Conservation (phyloP, 83 land plant species). For the Picea mariana region DNA sequence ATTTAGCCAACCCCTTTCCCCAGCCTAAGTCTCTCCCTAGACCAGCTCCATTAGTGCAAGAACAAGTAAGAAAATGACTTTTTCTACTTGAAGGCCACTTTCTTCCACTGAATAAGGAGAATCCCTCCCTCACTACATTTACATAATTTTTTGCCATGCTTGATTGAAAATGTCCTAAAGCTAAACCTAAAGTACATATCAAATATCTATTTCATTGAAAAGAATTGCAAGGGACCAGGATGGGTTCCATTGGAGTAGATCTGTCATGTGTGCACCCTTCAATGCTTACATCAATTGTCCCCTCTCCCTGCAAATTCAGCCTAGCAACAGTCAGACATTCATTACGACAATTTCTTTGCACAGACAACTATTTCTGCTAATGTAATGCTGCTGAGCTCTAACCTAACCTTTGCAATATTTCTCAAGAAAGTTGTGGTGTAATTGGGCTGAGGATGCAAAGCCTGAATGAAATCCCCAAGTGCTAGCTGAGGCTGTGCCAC, state of each 20-base stretch:
- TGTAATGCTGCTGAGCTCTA: neutral
- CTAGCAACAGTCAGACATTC: neutral
- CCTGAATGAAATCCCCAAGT: constrained; percentile 60
- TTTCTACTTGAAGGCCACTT: too few relatives aligned
- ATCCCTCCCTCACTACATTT: too few relatives aligned
- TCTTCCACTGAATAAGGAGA: too few relatives aligned
- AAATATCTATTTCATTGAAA: neutral
- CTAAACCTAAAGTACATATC: too few relatives aligned
- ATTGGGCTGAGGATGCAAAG: constrained; percentile 59
- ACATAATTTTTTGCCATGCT: too few relatives aligned
- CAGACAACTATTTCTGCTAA: neutral
- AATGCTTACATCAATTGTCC: constrained; percentile 14
- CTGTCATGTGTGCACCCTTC: constrained; percentile 43
- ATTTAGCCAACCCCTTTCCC: too few relatives aligned
- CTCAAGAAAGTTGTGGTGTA: constrained; percentile 58
- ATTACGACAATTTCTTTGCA: neutral
- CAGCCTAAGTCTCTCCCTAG: too few relatives aligned
- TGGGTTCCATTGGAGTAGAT: constrained; percentile 52
- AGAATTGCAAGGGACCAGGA: constrained; percentile 37
- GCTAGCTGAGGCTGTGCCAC: constrained; percentile 65
- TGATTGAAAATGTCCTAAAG: too few relatives aligned
- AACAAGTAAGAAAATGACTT: too few relatives aligned
- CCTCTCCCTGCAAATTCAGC: constrained; percentile 19
- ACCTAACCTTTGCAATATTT: constrained; percentile 60
- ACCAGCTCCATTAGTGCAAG: too few relatives aligned